Evolutionary conservation across 495 filamentous ascomycete genomes (phyloP).

Genomic region (Podospora pseudopauciseta): DNA sequence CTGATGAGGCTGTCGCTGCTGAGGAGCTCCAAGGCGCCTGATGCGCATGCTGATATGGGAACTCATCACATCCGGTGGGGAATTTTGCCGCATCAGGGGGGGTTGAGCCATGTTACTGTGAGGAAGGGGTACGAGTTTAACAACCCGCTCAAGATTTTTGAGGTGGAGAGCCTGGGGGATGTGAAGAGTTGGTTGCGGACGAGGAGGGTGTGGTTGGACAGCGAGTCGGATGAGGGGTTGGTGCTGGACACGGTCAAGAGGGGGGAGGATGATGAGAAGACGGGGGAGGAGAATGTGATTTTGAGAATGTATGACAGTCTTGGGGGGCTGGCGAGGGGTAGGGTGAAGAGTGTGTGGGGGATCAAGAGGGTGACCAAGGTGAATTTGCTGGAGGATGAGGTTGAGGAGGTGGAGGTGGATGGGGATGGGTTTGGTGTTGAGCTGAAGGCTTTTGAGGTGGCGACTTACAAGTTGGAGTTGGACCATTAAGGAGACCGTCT

Average conservation of each 20-base stretch:
- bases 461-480: constrained; percentile 75
- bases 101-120: constrained; percentile 67
- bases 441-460: constrained; percentile 85
- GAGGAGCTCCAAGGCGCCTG: constrained; percentile 90
- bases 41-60: constrained; percentile 96
- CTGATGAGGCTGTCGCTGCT: constrained; percentile 89
- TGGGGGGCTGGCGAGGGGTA: constrained; percentile 72
- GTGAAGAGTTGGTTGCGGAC: constrained; percentile 35
- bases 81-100: constrained; percentile 78
- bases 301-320: constrained; percentile 85
- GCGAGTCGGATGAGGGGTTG: constrained; percentile 52
- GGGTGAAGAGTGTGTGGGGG: constrained; percentile 59
- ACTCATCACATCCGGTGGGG: constrained; percentile 85
- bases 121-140: constrained; percentile 89
- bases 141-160: constrained; percentile 61
- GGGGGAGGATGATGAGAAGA: constrained; percentile 84
- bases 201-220: constrained; percentile 35
- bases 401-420: constrained; percentile 58
- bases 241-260: constrained; percentile 84
- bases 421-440: constrained; percentile 59
- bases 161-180: constrained; percentile 34
- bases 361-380: constrained; percentile 76
- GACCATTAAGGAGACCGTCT: constrained; percentile 10
- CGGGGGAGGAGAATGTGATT: constrained; percentile 74
- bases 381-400: constrained; percentile 73